Percentiles rank a stretch among this genome's conserved stretches.
phyloP scores from a whole-genome alignment of 148 eudicot species.

The Heliamphora exappendiculata region DNA sequence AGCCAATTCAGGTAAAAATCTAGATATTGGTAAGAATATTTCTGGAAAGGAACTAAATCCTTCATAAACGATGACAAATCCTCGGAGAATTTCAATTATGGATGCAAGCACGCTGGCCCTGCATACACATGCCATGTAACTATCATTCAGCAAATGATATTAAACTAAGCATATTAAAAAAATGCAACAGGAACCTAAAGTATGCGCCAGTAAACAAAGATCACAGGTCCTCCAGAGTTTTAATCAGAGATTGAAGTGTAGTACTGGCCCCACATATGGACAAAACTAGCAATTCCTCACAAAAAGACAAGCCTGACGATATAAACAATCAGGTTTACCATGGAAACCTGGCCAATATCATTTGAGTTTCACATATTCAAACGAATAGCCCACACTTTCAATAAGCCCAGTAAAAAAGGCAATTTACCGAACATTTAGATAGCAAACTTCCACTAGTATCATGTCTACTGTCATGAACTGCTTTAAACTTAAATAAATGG shows the following conservation, averaged over 20 bases:
- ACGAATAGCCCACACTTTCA: not conserved
- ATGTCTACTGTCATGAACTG: not conserved
- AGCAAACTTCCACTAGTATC: not conserved
- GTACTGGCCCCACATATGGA: not conserved
- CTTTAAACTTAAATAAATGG: not conserved
- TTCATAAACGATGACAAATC: slow-evolving; percentile 44
- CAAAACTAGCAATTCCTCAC: not conserved
- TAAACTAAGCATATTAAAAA: not conserved
- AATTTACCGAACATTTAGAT: not conserved
- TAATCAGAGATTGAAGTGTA: not conserved
- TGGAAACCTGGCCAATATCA: not conserved
- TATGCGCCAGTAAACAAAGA: not conserved
- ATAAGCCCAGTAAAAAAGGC: not conserved
- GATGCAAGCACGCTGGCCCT: slow-evolving; percentile 72
- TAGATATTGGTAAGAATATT: slow-evolving; percentile 48
- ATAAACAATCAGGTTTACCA: not conserved
- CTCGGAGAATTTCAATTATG: slow-evolving; percentile 49
- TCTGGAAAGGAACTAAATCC: slow-evolving; percentile 75
- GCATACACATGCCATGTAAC: slow-evolving; percentile 12
- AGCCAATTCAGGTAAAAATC: slow-evolving; percentile 37
- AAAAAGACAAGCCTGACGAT: not conserved
- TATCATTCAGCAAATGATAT: not conserved
- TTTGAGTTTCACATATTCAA: not conserved
- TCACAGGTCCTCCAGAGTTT: not conserved
- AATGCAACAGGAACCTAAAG: slow-evolving; percentile 2